Percentiles rank a stretch among this genome's conserved stretches.
Evolutionary conservation across 2,329 filamentous ascomycete genomes (phyloP).

Genomic region (Exophiala bonariae): DNA sequence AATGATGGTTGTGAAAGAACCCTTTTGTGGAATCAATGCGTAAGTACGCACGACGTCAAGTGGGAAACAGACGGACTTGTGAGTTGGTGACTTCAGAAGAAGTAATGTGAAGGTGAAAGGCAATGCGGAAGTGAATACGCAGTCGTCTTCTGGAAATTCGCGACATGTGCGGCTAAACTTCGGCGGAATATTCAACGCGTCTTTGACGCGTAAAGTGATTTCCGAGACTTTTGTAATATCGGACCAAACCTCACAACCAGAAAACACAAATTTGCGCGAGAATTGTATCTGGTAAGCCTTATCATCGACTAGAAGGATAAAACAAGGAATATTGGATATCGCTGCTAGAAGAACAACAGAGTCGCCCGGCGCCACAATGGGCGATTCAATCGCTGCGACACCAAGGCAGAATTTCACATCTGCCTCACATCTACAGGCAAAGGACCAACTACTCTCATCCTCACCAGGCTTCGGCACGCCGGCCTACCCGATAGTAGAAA

Average conservation of each 20-base stretch:
- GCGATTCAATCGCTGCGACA: constrained; percentile 26
- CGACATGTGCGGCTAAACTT: background rate
- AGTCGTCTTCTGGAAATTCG: constrained; percentile 6
- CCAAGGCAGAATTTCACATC: constrained; percentile 18
- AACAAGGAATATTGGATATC: no score
- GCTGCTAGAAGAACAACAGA: no score
- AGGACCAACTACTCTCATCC: constrained; percentile 74
- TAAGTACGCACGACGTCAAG: no score
- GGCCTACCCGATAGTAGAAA: constrained; percentile 65
- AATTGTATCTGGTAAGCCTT: no score
- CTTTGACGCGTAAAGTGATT: constrained; percentile 12
- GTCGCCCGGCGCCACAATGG: constrained; percentile 30
- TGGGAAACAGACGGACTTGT: no score
- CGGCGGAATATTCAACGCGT: constrained; percentile 16
- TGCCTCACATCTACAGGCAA: constrained; percentile 28
- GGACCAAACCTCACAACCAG: background rate
- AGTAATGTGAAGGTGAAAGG: no score
- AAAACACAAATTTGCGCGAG: no score
- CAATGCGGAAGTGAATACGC: no score
- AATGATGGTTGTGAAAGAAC: background rate
- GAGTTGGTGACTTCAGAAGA: no score
- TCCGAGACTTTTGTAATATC: constrained; percentile 2
- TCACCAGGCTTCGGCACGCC: constrained; percentile 90
- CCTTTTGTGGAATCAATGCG: background rate
- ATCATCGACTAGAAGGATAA: no score